These are phyloP conservation scores for Citeromyces hawaiiensis DNA, from an alignment of 1,139 yeast species.

Conservation along the genomic window DNA sequence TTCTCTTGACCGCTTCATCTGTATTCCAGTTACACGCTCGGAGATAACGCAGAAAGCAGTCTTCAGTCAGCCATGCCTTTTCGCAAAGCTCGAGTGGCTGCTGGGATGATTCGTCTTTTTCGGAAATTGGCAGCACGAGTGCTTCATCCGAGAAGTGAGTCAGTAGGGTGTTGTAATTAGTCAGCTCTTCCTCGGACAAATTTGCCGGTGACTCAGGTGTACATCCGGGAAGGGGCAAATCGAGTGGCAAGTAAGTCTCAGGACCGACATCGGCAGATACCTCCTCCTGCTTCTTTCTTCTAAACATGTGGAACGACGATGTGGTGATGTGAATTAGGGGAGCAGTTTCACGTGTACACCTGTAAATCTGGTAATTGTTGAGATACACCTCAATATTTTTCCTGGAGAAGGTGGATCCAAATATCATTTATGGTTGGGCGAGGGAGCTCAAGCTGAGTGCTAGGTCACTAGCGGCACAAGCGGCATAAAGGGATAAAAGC, in stretches of 20 bases:
- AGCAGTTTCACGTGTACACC: not conserved
- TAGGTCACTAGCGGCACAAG: too few species aligned
- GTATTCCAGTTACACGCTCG: conserved; percentile 84
- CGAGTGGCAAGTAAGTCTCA: not conserved
- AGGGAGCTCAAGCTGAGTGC: too few species aligned
- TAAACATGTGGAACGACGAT: not conserved
- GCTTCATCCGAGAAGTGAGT: conserved; percentile 32
- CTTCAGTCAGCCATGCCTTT: conserved; percentile 79
- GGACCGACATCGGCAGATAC: not conserved
- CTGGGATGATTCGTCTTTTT: conserved; percentile 14
- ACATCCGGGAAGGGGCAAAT: not conserved
- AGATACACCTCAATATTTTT: not conserved
- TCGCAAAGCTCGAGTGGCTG: conserved; percentile 42
- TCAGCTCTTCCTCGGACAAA: conserved; percentile 26
- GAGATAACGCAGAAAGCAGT: conserved; percentile 74
- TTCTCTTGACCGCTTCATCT: conserved; percentile 54
- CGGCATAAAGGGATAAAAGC: too few species aligned
- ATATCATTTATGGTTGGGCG: too few species aligned
- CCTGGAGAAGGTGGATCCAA: too few species aligned
- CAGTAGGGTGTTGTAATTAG: conserved; percentile 45
- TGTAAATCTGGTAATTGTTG: not conserved
- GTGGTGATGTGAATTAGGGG: too few species aligned
- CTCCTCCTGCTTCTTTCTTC: not conserved
- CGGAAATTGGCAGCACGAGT: conserved; percentile 22
- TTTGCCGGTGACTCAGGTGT: not conserved